Conservation (phyloP, 2,329 filamentous ascomycete genomes). For the Coniochaeta prunicola region DNA sequence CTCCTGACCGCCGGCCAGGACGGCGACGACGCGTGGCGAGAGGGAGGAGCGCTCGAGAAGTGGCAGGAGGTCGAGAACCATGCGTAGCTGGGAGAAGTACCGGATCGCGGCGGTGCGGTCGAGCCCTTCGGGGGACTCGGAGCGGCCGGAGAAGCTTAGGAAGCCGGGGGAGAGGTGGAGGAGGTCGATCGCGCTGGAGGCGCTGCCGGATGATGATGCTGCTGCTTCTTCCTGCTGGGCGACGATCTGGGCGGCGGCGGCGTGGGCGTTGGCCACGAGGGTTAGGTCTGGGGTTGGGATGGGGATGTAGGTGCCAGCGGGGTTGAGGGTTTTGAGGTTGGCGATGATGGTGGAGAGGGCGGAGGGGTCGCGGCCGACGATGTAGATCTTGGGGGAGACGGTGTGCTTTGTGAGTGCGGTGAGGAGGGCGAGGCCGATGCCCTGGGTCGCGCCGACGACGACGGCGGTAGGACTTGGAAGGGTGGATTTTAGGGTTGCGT, state of each 20-base stretch:
- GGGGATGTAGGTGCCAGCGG: slow-evolving; percentile 28
- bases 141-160: slow-evolving; percentile 20
- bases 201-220: too few relatives aligned
- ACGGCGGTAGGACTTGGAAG: slow-evolving; percentile 11
- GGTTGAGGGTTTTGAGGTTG: slow-evolving; percentile 27
- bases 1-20: slow-evolving; percentile 43
- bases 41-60: slow-evolving; percentile 29
- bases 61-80: slow-evolving; percentile 42
- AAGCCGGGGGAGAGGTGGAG: slow-evolving; percentile 29
- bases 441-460: slow-evolving; percentile 34
- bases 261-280: slow-evolving; percentile 24
- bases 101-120: slow-evolving; percentile 39
- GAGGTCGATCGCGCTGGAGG: slow-evolving; percentile 25
- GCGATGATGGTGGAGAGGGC: slow-evolving; percentile 22
- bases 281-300: slow-evolving; percentile 29
- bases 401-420: slow-evolving; percentile 28
- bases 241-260: slow-evolving; percentile 21
- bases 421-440: slow-evolving; percentile 36
- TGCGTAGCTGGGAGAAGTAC: slow-evolving; percentile 45
- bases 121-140: slow-evolving; percentile 44
- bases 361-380: slow-evolving; percentile 28
- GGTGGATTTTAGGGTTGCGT: slow-evolving; percentile 5
- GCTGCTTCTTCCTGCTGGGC: not conserved
- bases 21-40: slow-evolving; percentile 35
- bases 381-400: slow-evolving; percentile 30